Percentiles rank a stretch among this genome's conserved stretches.
phyloP scores from a whole-genome alignment of 768 basidiomycete species.

The Pulveroboletus sp. region DNA sequence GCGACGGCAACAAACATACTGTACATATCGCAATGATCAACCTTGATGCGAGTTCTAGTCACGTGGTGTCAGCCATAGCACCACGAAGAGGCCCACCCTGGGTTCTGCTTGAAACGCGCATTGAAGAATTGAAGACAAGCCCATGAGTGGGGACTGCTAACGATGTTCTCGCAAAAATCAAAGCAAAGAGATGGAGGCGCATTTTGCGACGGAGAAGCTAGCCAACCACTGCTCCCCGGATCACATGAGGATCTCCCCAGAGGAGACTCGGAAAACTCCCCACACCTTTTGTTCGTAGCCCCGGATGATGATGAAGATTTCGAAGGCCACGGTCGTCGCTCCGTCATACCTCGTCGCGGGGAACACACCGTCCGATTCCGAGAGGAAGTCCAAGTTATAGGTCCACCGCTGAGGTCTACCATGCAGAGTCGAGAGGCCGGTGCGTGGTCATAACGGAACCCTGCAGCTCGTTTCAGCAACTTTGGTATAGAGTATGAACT shows the following conservation, averaged over 20 bases:
- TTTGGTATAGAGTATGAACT: conserved; percentile 66
- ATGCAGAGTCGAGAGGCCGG: conserved; percentile 75
- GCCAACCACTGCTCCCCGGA: conserved; percentile 53
- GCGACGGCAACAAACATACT: too few species aligned
- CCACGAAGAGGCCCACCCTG: conserved; percentile 1
- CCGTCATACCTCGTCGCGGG: conserved; percentile 31
- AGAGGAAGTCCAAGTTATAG: conserved; percentile 66
- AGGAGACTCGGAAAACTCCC: conserved; percentile 17
- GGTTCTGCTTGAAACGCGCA: background rate
- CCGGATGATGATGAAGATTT: conserved; percentile 54
- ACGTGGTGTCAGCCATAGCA: conserved; percentile 16
- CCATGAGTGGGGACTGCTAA: conserved; percentile 17
- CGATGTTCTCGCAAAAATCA: conserved; percentile 29
- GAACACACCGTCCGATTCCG: conserved; percentile 57
- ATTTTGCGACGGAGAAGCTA: conserved; percentile 36
- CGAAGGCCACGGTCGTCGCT: conserved; percentile 33
- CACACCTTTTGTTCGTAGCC: conserved; percentile 47
- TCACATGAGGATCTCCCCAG: conserved; percentile 39
- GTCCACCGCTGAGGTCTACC: conserved; percentile 67
- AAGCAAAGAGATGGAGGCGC: conserved; percentile 27
- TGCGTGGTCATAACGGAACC: conserved; percentile 40
- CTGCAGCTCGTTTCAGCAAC: conserved; percentile 8
- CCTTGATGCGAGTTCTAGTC: too few species aligned
- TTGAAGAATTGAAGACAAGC: conserved; percentile 2
- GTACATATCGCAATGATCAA: too few species aligned